These are phyloP conservation scores for Thielaviopsis euricoi DNA, from an alignment of 2,329 filamentous ascomycete species.

Conservation along the genomic window DNA sequence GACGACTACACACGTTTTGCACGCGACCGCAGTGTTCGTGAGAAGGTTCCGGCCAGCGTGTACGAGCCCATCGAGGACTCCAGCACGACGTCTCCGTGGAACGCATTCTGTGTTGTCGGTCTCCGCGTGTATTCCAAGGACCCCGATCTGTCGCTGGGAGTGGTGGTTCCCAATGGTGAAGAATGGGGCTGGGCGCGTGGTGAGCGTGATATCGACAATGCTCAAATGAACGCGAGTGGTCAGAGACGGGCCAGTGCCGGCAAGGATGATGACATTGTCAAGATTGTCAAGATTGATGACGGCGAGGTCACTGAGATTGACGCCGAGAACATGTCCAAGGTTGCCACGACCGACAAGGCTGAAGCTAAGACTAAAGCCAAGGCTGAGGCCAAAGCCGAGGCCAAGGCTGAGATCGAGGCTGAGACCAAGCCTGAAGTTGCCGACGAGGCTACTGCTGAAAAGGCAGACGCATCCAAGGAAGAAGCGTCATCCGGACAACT, in stretches of 20 bases:
- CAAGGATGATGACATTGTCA: constrained; percentile 7
- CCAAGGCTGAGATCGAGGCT: constrained; percentile 19
- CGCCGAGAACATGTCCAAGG: constrained; percentile 23
- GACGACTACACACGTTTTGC: constrained; percentile 41
- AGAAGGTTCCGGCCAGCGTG: constrained; percentile 19
- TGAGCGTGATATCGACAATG: constrained; percentile 37
- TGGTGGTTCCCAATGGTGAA: constrained; percentile 40
- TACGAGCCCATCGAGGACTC: constrained; percentile 40
- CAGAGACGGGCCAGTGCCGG: not conserved
- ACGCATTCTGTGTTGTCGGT: constrained; percentile 44
- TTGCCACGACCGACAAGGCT: too few species aligned
- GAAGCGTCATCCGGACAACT: not conserved
- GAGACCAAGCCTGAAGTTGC: constrained; percentile 24
- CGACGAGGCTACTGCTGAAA: not conserved
- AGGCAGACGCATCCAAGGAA: not conserved
- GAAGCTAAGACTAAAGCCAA: constrained; percentile 28
- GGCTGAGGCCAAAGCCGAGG: not conserved
- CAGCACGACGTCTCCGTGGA: constrained; percentile 40
- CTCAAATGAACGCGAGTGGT: constrained; percentile 37
- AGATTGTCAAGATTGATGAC: not conserved
- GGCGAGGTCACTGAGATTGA: constrained; percentile 2
- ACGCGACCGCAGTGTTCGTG: constrained; percentile 14
- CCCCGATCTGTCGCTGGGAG: constrained; percentile 33
- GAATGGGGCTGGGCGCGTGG: constrained; percentile 41
- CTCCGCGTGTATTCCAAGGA: constrained; percentile 46